Evolutionary conservation across 2,329 filamentous ascomycete genomes (phyloP), one percentile per base, ranked within the genome.

Genomic region (Xylariaceae sp.): DNA sequence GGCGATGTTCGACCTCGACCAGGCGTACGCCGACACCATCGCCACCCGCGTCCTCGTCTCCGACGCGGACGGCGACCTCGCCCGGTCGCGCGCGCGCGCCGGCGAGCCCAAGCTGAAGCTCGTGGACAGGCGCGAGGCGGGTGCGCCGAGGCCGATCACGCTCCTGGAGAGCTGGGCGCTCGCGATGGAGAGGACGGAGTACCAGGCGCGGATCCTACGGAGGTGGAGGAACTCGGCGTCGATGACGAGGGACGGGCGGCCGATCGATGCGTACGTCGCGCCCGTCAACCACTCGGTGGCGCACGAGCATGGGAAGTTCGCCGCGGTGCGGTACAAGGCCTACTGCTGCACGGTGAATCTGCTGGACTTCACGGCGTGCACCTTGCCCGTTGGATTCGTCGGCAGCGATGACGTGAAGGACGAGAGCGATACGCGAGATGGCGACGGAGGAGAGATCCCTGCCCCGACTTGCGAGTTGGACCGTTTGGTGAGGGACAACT

Each of bases 251-350:
- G 26, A 19, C 8, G 36, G 36, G 8, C 6, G 30, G 24, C 36
- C 36, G 6, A 38, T 38, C 22, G 36, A 38, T 24, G 36, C 30
- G 19, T 38, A 38, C 36, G 9, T 38, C n/a, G 22, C 19, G 8
- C 19, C 36, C 15, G 36, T 38, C 8, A 38, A 38, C 24, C 36
- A 26, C 36, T 26, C 36, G 36, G 36, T 38, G 12, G 36, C 36
- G 19, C 36, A 38, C 22, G 19, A 7, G 36, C 36, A 38, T 17
- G 36, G 36, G 6, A 29, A 38, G 12, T 38, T 38, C 18, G 36
- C 9, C 6, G 19, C 19, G 7, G 36, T 29, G 19, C 9, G 36
- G 22, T 38, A 38, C 24, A 38, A 38, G 36, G 36, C 19, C 4
- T 38, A 38, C 22, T 38, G 22, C 28, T 16, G 24, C 16, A 31